Base-by-base conservation (phyloP, 495 filamentous ascomycete species). In the Penicillium egyptiacum region DNA sequence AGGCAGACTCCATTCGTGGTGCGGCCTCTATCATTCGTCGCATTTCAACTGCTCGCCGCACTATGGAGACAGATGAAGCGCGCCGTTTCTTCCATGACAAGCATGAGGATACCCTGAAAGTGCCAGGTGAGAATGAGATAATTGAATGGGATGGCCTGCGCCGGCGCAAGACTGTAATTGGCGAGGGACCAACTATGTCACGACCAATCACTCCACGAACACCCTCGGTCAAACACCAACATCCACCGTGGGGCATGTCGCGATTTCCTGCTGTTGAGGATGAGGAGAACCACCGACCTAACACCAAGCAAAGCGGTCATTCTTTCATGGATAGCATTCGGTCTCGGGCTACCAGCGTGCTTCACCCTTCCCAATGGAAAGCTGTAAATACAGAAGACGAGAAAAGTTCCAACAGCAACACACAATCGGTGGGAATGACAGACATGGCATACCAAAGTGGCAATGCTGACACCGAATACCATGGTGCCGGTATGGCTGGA, bases 61-160 rank as follows among this genome's bases (percentile, higher is more conserved):
- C 87, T 67, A 87, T 86, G 76, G 91, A 97, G 63, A 77, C 83
- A 25, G 86, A 91, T 35, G 94, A 98, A 70, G 86, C 86, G 4
- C 87, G 83, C 60, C 84, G 89, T 42, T 80, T 95, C 55, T 85
- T 86, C 57, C 85, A 93, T 59, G 93, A 97, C 58, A 86, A 84
- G 51, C 72, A 83, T 53, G 74, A 79, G 55, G 91, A 95, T 63
- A 77, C 75, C 23, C 81, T 96, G 56, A 83, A 85, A 55, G 86
- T 91, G 3, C 85, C 92, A 10, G 80, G 74, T 37, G 90, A 96
- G 60, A 84, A 90, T 55, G 88, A 90, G 58, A 74, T 85, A 30
- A 84, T 90, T 50, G 91, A 98, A 73, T 98, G 91, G 91, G 94
- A 98, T 76, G 94, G 94, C 20, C 77, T 98, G 54, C 82, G 91